These are phyloP conservation scores for Nakataea oryzae DNA, from an alignment of 2,329 filamentous ascomycete species.

Conservation along the genomic window DNA sequence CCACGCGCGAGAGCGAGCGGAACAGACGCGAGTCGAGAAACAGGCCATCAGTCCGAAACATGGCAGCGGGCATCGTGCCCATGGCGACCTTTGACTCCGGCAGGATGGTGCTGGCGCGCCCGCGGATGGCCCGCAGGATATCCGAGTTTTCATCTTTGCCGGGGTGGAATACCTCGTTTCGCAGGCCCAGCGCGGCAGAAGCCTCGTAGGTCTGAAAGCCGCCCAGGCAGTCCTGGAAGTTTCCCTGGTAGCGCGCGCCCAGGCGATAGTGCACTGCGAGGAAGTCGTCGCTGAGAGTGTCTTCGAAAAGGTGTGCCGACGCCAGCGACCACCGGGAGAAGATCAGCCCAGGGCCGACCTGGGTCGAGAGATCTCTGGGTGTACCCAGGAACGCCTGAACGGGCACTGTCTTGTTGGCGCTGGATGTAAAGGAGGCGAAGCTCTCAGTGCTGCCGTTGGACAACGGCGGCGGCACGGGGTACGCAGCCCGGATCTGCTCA, in stretches of 20 bases:
- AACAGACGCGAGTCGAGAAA: conserved; percentile 70
- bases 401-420: conserved; percentile 46
- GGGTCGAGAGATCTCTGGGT: conserved; percentile 73
- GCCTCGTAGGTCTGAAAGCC: conserved; percentile 95
- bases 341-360: conserved; percentile 62
- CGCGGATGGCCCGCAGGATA: conserved; percentile 77
- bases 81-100: conserved; percentile 74
- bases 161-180: conserved; percentile 82
- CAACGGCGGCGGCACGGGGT: conserved; percentile 65
- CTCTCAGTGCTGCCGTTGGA: conserved; percentile 54
- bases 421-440: conserved; percentile 58
- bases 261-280: conserved; percentile 85
- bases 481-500: conserved; percentile 83
- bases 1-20: conserved; percentile 62
- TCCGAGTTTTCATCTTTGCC: conserved; percentile 88
- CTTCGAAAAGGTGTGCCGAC: conserved; percentile 80
- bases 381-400: conserved; percentile 93
- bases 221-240: conserved; percentile 92
- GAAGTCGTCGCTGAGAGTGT: conserved; percentile 81
- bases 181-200: conserved; percentile 78
- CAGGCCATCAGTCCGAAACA: conserved; percentile 71
- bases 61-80: conserved; percentile 69
- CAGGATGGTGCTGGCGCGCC: conserved; percentile 72
- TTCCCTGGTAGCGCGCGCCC: conserved; percentile 84
- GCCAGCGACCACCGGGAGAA: conserved; percentile 81